Evolutionary conservation across 1,139 yeast species (phyloP), one percentile per base, ranked within the genome.

Genomic region (Pichia sp.): DNA sequence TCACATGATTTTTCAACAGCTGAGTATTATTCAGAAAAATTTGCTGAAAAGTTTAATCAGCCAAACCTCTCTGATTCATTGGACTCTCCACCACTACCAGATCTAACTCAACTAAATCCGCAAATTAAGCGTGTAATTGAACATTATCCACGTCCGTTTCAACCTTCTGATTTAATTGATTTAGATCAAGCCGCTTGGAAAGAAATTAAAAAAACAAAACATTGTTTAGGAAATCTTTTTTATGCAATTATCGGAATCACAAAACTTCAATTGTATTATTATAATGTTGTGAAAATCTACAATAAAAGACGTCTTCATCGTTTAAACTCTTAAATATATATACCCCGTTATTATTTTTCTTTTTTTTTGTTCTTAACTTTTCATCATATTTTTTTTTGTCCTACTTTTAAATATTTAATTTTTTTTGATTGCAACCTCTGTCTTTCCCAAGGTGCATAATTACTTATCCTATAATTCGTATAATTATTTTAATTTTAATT

Each of bases 161-260:
- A 53, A 30, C 48, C 54, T 2, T 48, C 48, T 2, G 66, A 63
- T 37, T 58, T 63, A 28, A 30, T 59, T 27, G 61, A 72, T 38
- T 54, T 79, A 12, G 81, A 78, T 53, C 67, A 59, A 22, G 54
- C 60, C 22, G 84, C 81, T 0, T 64, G 57, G 30, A 66, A 61
- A 36, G 51, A 61, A 5, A 68, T 80, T 2, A 58, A 63, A 9
- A 46, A 49, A 31, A 74, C 67, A 57, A 69, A 65, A 24, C 56
- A 58, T 12, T 54, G 72, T 43, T 59, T 64, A 46, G 66, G 66
- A 55, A 55, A 61, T n/a, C 20, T 73, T 0, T 73, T 75, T 60
- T 80, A 84, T 82, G 60, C 58, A 39, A 23, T 74, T 4, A 74
- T 80, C 80, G 83, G 84, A 1, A 68, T 80, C 35, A 53, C 68